These are phyloP conservation scores for Guyanaporus albipodus DNA, from an alignment of 768 basidiomycete genomes.

Conservation along the genomic window DNA sequence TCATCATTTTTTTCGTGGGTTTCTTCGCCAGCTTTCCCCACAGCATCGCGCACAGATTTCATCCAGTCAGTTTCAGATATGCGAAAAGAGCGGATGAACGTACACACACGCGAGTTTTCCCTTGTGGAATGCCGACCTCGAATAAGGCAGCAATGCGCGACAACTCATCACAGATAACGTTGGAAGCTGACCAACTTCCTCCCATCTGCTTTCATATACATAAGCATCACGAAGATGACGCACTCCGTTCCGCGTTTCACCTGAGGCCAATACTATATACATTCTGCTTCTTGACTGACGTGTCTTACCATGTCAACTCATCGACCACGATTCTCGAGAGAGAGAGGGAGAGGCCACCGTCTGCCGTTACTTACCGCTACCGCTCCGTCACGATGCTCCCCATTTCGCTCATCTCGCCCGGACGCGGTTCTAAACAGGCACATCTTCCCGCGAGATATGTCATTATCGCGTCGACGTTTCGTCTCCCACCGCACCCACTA, in stretches of 20 bases:
- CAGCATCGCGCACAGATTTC: too few relatives aligned
- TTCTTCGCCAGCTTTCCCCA: too few relatives aligned
- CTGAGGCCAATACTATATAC: background rate
- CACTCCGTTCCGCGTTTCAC: slow-evolving; percentile 4
- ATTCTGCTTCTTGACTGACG: background rate
- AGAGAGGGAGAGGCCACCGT: too few relatives aligned
- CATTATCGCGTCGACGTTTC: background rate
- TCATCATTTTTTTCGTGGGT: too few relatives aligned
- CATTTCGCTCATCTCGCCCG: too few relatives aligned
- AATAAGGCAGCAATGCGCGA: background rate
- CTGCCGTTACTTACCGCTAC: too few relatives aligned
- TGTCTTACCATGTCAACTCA: background rate
- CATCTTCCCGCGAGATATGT: too few relatives aligned
- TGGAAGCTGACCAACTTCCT: slow-evolving; percentile 11
- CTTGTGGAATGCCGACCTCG: background rate
- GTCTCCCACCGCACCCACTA: background rate
- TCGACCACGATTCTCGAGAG: background rate
- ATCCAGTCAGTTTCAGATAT: background rate
- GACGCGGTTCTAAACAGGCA: too few relatives aligned
- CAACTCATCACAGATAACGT: slow-evolving; percentile 11
- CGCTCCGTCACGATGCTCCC: too few relatives aligned
- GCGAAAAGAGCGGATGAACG: background rate
- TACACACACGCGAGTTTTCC: background rate
- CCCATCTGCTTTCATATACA: too few relatives aligned
- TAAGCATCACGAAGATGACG: slow-evolving; percentile 3